Base-by-base conservation (phyloP, 257 asterid species). In the Forsythia viridissima region DNA sequence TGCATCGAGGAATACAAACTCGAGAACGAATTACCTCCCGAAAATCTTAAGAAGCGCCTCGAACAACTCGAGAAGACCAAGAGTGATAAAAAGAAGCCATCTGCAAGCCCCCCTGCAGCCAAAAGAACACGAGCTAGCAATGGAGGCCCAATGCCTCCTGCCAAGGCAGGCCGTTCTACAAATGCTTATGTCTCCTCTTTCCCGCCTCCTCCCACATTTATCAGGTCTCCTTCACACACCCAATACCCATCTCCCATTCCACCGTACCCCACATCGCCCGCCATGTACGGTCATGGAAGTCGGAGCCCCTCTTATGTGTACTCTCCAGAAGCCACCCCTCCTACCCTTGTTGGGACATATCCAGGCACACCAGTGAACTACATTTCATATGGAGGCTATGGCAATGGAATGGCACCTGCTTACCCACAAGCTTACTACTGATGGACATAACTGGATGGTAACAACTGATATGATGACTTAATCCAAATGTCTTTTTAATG, bases 111-210 rank as follows among this genome's bases (percentile, higher is more conserved):
- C 3, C 70, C 70, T 10, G 93, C 99, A 13, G 92, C 95, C 63
- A 96, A 96, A 77, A 85, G 99, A 75, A 96, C 99, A 7, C 92
- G 99, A 40, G 98, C 90, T 78, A 92, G 88, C 90, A 92, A 85
- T 4, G 97, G 94, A 0, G 98, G 98, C 30, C 98, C 96, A 57
- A 93, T 96, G 99, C 99, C 99, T 30, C 99, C 99, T 8, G 99
- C 99, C 81, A 96, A 96, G 88, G 99, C 99, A 0, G 99, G 97
- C 1, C 99, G 99, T 59, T 92, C 97, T n/a, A 91, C 97, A 63
- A 96, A 96, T 34, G 99, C 98, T 55, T 96, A 96, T 4, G 99
- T 96, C 43, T 96, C 99, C 3, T 96, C 99, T 20, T 93, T 96
- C 90, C 99, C 99, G 0, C 83, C 97, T 52, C 92, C 97, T 3